Evolutionary conservation across 805 yeast species (phyloP).

Genomic region (Pichia gijzeniarum): DNA sequence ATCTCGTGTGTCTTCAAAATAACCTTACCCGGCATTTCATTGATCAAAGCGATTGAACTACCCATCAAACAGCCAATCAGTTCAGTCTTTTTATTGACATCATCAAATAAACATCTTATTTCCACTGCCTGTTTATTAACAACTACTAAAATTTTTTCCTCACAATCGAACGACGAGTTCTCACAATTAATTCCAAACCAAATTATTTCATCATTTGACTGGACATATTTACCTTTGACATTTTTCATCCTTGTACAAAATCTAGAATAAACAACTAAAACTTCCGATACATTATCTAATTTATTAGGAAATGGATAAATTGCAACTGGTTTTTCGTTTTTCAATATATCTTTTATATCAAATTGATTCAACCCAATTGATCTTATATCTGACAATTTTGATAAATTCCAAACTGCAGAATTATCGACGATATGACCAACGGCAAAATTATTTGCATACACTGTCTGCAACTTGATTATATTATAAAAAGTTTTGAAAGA

Average conservation of each 20-base stretch:
- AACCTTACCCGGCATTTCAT: conserved; percentile 25
- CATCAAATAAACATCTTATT: conserved; percentile 22
- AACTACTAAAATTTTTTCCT: conserved; percentile 21
- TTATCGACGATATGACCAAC: conserved; percentile 23
- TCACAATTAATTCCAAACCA: conserved; percentile 23
- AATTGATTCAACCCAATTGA: conserved; percentile 22
- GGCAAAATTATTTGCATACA: conserved; percentile 26
- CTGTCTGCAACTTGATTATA: conserved; percentile 20
- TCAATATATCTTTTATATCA: conserved; percentile 23
- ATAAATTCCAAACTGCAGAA: conserved; percentile 25
- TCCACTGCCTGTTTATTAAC: conserved; percentile 23
- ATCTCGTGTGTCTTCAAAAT: conserved; percentile 19
- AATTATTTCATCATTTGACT: conserved; percentile 23
- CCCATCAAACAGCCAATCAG: conserved; percentile 25
- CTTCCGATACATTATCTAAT: conserved; percentile 18
- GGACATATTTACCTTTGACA: conserved; percentile 18
- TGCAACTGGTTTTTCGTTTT: conserved; percentile 24
- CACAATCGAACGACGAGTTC: conserved; percentile 25
- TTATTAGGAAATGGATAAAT: conserved; percentile 22
- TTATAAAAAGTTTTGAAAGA: conserved; percentile 25
- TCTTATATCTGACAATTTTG: conserved; percentile 25
- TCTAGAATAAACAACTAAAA: conserved; percentile 25
- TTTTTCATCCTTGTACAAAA: conserved; percentile 25
- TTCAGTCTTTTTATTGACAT: conserved; percentile 18
- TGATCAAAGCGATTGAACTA: conserved; percentile 19